Base-by-base conservation (phyloP, 1,284 basidiomycete species). In the Cutaneotrichosporon dermatis region DNA sequence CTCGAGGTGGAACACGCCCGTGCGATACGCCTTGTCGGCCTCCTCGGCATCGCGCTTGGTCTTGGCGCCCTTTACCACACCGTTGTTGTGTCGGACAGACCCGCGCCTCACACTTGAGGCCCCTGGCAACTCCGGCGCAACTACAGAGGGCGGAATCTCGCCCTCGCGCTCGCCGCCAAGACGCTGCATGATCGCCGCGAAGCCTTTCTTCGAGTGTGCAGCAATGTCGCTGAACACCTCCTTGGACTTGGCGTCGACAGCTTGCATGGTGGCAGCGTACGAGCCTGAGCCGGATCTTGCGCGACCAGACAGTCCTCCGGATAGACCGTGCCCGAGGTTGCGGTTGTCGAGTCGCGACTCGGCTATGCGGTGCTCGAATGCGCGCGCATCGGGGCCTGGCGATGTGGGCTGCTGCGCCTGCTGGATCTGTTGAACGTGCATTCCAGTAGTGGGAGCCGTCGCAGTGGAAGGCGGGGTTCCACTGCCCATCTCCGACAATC, bases 11-110 rank as follows among this genome's bases (percentile, higher is more conserved):
- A 97, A 90, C 36, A 99, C 86, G 40, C 86, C 92, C 65, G 88
- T 88, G 37, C 95, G 84, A 69, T 98, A 99, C 62, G 93, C 91
- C 74, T 88, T 90, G 77, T 98, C 94, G 87, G 93, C 91, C 75
- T 95, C 92, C 52, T 95, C 93, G 3, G 89, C 88, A 66, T 96
- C 93, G 54, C 92, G 82, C 79, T 92, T 94, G 9, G 88, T 84
- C 57, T 88, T 87, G 39, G 90, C 88, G 39, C 84, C 83, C 59
- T 87, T 84, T 63, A 92, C 79, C 1, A 89, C 67, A 35, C 62
- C 85, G 59, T 66, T 68, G 34, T 63, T 60, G 48, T 54, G 56
- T 48, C 52, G 46, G 41, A 59, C 54, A 4, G 52, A 54, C 7
- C 57, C 48, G 33, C 57, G 53, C 33, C 54, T 45, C 13, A 39